phyloP scores from a whole-genome alignment of 2,329 filamentous ascomycete genomes.

The Fusarium aywerte region DNA sequence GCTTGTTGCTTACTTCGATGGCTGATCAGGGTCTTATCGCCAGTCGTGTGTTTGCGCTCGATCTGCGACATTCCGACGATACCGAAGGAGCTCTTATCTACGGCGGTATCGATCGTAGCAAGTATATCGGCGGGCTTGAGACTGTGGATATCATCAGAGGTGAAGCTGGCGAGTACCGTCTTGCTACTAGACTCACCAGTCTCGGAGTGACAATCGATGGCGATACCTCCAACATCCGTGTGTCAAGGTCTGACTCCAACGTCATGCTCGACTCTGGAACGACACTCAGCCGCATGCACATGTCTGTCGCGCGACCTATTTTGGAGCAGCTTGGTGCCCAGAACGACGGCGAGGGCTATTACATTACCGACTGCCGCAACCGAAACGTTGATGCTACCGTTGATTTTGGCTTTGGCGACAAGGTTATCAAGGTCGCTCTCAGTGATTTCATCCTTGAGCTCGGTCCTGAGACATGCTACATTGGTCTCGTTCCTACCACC shows the following conservation, averaged over 20 bases:
- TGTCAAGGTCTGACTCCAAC: constrained; percentile 50
- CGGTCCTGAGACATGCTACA: constrained; percentile 53
- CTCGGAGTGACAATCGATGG: constrained; percentile 49
- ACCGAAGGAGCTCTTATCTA: constrained; percentile 63
- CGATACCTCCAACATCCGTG: constrained; percentile 38
- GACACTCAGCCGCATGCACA: constrained; percentile 60
- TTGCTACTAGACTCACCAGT: constrained; percentile 50
- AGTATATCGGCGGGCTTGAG: constrained; percentile 60
- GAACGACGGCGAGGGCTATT: constrained; percentile 57
- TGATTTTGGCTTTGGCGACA: constrained; percentile 60
- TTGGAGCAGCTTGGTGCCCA: constrained; percentile 56
- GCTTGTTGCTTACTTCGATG: constrained; percentile 64
- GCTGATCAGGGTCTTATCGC: constrained; percentile 59
- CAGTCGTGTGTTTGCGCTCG: constrained; percentile 62
- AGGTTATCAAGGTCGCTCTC: constrained; percentile 56
- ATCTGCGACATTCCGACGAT: constrained; percentile 58
- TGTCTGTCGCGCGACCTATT: constrained; percentile 55
- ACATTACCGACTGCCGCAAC: constrained; percentile 56
- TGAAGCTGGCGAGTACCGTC: constrained; percentile 50
- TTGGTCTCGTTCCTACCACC: constrained; percentile 55
- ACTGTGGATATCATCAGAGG: constrained; percentile 57
- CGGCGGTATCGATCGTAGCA: constrained; percentile 63
- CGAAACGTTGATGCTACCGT: constrained; percentile 54
- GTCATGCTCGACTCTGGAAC: constrained; percentile 65
- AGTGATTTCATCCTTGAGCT: constrained; percentile 62